Percentiles rank a stretch among this genome's conserved stretches.
Conservation (phyloP, 768 basidiomycete species). For the Dentipellis fragilis region DNA sequence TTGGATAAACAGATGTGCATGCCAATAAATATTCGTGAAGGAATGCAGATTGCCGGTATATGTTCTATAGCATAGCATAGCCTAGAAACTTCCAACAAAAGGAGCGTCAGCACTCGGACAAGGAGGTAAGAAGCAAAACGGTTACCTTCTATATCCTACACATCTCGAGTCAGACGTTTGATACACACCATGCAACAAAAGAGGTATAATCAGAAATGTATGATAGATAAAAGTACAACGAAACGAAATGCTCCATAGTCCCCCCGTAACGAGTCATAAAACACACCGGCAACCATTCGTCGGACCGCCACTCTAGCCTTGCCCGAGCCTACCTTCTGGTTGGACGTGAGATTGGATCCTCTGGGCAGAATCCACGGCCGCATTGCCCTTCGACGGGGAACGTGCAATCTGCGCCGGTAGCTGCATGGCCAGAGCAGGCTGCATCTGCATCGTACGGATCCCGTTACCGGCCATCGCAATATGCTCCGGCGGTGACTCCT, state of each 20-base stretch:
- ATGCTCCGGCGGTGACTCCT: slow-evolving; percentile 2
- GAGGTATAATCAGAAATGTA: background rate
- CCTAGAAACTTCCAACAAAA: background rate
- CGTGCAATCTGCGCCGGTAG: slow-evolving; percentile 9
- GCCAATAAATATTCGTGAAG: background rate
- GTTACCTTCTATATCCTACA: background rate
- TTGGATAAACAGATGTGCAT: background rate
- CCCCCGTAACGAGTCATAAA: too few species aligned
- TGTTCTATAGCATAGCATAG: background rate
- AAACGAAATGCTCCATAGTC: background rate
- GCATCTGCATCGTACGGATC: slow-evolving; percentile 13
- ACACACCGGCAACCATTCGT: too few species aligned
- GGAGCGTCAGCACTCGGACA: background rate
- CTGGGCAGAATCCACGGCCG: background rate
- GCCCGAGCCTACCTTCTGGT: background rate
- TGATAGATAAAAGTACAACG: background rate
- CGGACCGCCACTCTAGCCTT: background rate
- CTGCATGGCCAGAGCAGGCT: slow-evolving; percentile 10
- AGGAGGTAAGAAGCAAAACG: background rate
- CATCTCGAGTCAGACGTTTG: background rate
- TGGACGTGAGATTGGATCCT: too few species aligned
- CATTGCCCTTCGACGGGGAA: background rate
- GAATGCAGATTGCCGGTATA: background rate
- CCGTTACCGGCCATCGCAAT: slow-evolving; percentile 10
- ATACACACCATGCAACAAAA: background rate